These are phyloP conservation scores for Hansenula sp. DNA, from an alignment of 1,139 yeast genomes.

Conservation along the genomic window DNA sequence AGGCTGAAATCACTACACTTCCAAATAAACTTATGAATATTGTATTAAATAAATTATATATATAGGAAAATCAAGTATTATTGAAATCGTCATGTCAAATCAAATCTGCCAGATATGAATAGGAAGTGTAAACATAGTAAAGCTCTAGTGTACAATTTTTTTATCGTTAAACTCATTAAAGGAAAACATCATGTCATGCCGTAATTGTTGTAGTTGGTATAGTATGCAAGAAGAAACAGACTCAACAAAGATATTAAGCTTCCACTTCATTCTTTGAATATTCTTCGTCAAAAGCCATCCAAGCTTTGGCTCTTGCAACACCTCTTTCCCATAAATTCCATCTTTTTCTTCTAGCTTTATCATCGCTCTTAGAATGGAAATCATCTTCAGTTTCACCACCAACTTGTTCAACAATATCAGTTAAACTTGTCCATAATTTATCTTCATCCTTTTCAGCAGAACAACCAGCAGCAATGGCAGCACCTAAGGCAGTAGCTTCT, in stretches of 20 bases:
- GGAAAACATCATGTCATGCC: background rate
- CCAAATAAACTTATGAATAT: too few species aligned
- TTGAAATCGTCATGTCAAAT: too few species aligned
- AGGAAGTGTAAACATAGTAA: too few species aligned
- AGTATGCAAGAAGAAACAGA: background rate
- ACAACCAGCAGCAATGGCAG: conserved; percentile 93
- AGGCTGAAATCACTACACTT: too few species aligned
- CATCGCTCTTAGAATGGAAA: conserved; percentile 59
- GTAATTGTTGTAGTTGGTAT: background rate
- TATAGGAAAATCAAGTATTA: background rate
- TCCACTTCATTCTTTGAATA: background rate
- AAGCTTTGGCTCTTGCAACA: conserved; percentile 69
- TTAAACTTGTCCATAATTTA: conserved; percentile 72
- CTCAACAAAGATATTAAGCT: too few species aligned
- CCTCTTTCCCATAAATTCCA: conserved; percentile 86
- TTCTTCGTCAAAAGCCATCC: conserved; percentile 35
- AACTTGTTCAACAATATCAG: conserved; percentile 46
- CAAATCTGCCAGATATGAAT: too few species aligned
- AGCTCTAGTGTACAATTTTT: background rate
- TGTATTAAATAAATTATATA: background rate
- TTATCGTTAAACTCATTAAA: background rate
- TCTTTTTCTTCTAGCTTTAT: conserved; percentile 53
- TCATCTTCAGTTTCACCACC: conserved; percentile 36
- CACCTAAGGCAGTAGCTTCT: conserved; percentile 95
- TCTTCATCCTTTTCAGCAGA: conserved; percentile 49